These are phyloP conservation scores for Leccinellum rugosiceps DNA, from an alignment of 768 basidiomycete species.

Conservation along the genomic window DNA sequence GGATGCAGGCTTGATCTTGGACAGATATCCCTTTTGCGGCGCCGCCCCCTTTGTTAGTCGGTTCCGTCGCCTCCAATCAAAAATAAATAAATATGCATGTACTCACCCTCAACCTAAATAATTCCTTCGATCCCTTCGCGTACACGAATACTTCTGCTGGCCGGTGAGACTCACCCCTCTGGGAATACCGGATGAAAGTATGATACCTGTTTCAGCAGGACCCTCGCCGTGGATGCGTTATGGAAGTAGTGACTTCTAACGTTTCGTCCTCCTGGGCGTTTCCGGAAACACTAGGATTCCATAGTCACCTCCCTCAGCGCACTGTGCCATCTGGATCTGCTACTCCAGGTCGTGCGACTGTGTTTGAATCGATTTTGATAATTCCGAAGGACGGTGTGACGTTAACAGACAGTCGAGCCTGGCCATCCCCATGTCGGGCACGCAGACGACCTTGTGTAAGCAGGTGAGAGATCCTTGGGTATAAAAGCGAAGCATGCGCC, in stretches of 20 bases:
- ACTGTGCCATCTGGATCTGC: slow-evolving; percentile 18
- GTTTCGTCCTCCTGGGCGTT: slow-evolving; percentile 30
- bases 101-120: neutral
- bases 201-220: slow-evolving; percentile 31
- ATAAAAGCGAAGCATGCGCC: slow-evolving; percentile 25
- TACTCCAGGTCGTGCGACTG: slow-evolving; percentile 27
- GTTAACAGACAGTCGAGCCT: slow-evolving; percentile 20
- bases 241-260: slow-evolving; percentile 28
- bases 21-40: neutral
- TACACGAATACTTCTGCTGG: slow-evolving; percentile 21
- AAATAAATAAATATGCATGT: neutral
- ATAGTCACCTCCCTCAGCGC: slow-evolving; percentile 8
- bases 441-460: slow-evolving; percentile 27
- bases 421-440: slow-evolving; percentile 25
- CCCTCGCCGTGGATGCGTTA: slow-evolving; percentile 30
- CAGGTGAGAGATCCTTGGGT: slow-evolving; percentile 25
- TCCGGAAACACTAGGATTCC: slow-evolving; percentile 21
- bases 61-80: neutral
- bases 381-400: slow-evolving; percentile 26
- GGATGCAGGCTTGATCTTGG: neutral
- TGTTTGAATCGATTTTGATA: slow-evolving; percentile 26
- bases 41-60: neutral
- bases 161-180: slow-evolving; percentile 21
- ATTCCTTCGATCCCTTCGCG: slow-evolving; percentile 18
- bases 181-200: slow-evolving; percentile 20